Evolutionary conservation across 257 asterid species (phyloP), one percentile per base, ranked within the genome.

Genomic region (Gentiana dahurica): DNA sequence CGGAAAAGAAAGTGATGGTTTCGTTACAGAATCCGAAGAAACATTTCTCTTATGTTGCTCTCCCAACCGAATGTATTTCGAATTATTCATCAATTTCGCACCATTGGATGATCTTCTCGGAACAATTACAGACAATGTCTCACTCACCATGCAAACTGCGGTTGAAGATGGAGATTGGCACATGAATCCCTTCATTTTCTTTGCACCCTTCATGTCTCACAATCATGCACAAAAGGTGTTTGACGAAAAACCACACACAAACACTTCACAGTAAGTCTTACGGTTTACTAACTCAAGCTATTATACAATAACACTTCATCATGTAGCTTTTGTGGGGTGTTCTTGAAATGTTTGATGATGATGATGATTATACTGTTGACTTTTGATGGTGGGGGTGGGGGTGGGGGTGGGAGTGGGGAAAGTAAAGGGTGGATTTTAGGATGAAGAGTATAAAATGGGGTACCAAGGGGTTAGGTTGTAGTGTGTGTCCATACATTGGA

Each of bases 171-270:
- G 60, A 36, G 83, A 64, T 4, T 71, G 82, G 81, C 95, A 85
- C 81, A 73, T 76, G 64, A 85, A 76, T 1, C 92, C 88, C 77
- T 75, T 82, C 86, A 74, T 71, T 68, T 68, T 79, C 71, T 79
- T 83, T 4, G 68, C 57, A 53, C 55, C 60, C 66, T 73, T 75
- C 66, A 55, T 64, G 55, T 62, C 24, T 24, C 24, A 24, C 24
- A 24, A 24, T 24, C 24, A 24, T 24, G 24, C 24, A 24, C 24
- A 24, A 24, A 24, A 24, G 0, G 24, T 24, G 24, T 24, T 24
- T 24, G 24, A 24, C 24, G 24, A 24, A 24, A 24, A 24, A 0
- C 24, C 24, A 24, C 24, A 24, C 24, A 24, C 24, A 24, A 24
- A 24, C 24, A 72, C 78, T 62, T 70, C 53, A 53, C 56, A 65